Evolutionary conservation across 2,329 filamentous ascomycete species (phyloP), one percentile per base, ranked within the genome.

Genomic region (Ophiostoma montium): DNA sequence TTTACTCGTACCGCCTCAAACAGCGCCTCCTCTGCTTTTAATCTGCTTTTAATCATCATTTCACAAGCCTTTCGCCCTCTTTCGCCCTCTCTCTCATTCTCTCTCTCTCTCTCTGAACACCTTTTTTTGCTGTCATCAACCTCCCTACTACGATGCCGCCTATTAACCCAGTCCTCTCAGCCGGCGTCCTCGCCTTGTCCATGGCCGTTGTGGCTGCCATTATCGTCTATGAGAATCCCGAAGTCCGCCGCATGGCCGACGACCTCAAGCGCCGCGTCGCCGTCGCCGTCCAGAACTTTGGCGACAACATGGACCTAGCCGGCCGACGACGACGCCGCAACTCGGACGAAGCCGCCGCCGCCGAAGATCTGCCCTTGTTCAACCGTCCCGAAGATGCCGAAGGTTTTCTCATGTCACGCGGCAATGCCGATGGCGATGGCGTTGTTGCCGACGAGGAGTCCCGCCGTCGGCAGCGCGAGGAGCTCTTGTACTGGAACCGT

Each of bases 331-430:
- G 42, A 13, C 27, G 42, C 12, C 42, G 42, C 50, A 70, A 68
- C 55, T 71, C 80, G 60, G 66, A 69, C 44, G 69, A 73, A 4
- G 45, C 49, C 5, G 44, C 11, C 9, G 18, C 18, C n/a, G 16
- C 68, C 50, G 35, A 45, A 49, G 63, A 66, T 30, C 65, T 75
- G 55, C 78, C 78, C 50, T 63, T 74, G 27, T 81, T 80, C 62
- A 82, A 82, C 60, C 67, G 78, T 12, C 78, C 78, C 47, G 78
- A 82, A 60, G 78, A 82, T 61, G 78, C 78, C 50, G 72, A 81
- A 49, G 78, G 77, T 9, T 82, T 82, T 58, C 59, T 80, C 50
- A 64, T 71, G 56, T 76, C 75, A 9, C 65, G 69, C n/a, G 65
- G 66, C 23, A n/a, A 15, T 2, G n/a, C 45, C 2, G 65, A 62